These are phyloP conservation scores for Aspergillus cejpii DNA, from an alignment of 2,329 filamentous ascomycete genomes.

Conservation along the genomic window DNA sequence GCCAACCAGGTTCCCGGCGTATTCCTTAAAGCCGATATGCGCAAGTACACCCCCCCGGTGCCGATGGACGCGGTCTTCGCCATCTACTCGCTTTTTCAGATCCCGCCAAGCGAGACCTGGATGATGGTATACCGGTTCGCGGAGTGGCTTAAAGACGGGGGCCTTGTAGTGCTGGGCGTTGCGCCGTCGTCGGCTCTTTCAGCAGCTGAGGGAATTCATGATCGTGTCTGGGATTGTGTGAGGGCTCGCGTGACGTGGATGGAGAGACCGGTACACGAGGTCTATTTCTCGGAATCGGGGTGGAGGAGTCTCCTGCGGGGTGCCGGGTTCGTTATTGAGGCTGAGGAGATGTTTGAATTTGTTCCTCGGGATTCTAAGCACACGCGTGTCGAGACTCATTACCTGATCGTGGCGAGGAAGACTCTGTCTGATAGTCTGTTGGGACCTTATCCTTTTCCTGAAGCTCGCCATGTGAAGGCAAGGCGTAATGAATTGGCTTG, in stretches of 20 bases:
- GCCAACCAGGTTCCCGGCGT: slow-evolving; percentile 8
- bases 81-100: slow-evolving; percentile 12
- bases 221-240: slow-evolving; percentile 12
- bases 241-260: slow-evolving; percentile 10
- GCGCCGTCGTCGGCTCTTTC: slow-evolving; percentile 5
- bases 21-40: slow-evolving; percentile 16
- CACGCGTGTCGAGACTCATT: neutral
- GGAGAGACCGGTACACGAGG: slow-evolving; percentile 6
- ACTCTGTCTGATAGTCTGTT: neutral
- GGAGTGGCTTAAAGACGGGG: slow-evolving; percentile 11
- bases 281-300: neutral
- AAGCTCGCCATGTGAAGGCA: neutral
- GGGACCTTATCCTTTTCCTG: slow-evolving; percentile 1
- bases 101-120: slow-evolving; percentile 10
- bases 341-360: neutral
- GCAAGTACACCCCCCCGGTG: slow-evolving; percentile 4
- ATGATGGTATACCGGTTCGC: slow-evolving; percentile 9
- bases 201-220: slow-evolving; percentile 1
- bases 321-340: slow-evolving; percentile 1
- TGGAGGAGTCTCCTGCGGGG: neutral
- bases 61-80: slow-evolving; percentile 12
- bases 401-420: slow-evolving; percentile 1
- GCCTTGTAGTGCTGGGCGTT: slow-evolving; percentile 8
- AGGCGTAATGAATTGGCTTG: neutral
- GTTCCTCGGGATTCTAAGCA: neutral